Percentiles rank a stretch among this genome's conserved stretches.
Evolutionary conservation across 2,329 filamentous ascomycete genomes (phyloP).

Genomic region (Nemania sp.): DNA sequence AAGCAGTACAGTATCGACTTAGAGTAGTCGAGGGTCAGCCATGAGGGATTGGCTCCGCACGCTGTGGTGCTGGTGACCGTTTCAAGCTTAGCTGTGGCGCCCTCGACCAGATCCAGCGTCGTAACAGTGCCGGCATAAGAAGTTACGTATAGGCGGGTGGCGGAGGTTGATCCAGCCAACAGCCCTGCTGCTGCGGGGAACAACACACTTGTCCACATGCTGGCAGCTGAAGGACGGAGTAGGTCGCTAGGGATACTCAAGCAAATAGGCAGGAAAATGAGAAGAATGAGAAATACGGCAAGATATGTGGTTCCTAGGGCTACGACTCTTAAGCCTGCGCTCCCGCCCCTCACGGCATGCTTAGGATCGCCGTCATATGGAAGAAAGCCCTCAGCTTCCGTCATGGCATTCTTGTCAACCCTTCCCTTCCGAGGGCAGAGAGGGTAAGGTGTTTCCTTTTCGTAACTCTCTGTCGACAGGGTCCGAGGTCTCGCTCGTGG

Average conservation of each 20-base stretch:
- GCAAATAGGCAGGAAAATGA: conserved; percentile 3
- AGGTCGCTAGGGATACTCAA: conserved; percentile 6
- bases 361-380: conserved; percentile 18
- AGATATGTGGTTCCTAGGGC: conserved; percentile 20
- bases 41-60: conserved; percentile 61
- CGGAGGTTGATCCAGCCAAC: conserved; percentile 40
- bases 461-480: conserved; percentile 6
- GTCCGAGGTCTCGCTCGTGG: conserved; percentile 10
- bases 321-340: conserved; percentile 24
- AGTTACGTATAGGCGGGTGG: conserved; percentile 51
- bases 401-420: conserved; percentile 11
- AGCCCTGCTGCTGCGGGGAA: conserved; percentile 35
- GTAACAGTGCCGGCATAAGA: conserved; percentile 55
- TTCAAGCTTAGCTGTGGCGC: conserved; percentile 44
- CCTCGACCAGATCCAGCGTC: conserved; percentile 49
- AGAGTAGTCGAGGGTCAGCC: conserved; percentile 60
- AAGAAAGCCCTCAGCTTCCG: conserved; percentile 21
- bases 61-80: conserved; percentile 48
- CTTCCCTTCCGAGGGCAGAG: conserved; percentile 3
- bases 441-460: conserved; percentile 3
- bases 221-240: conserved; percentile 12
- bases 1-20: conserved; percentile 61
- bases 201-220: conserved; percentile 37
- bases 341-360: background rate
- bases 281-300: conserved; percentile 10